A percentile compares a stretch with the other conserved stretches of the same genome.
phyloP scores from a whole-genome alignment of 768 basidiomycete species.

The Leccinum barrowsii region DNA sequence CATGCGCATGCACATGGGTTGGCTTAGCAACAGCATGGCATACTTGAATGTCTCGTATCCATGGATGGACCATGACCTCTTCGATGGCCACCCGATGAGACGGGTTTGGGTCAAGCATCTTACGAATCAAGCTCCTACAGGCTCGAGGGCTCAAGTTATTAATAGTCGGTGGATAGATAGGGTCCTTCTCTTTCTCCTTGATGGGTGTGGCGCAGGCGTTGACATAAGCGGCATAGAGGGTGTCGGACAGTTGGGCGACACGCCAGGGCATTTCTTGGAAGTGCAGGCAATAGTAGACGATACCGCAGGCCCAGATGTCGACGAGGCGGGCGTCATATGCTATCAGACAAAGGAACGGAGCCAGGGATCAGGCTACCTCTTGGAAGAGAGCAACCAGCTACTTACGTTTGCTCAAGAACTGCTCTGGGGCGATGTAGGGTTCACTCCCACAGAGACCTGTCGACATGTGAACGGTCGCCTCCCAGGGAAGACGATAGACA shows the following conservation, averaged over 20 bases:
- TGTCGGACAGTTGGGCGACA: constrained; percentile 80
- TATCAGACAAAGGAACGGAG: constrained; percentile 32
- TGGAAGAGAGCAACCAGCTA: constrained; percentile 31
- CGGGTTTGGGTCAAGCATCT: constrained; percentile 96
- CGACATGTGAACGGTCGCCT: constrained; percentile 93
- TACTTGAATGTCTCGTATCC: constrained; percentile 80
- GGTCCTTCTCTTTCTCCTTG: constrained; percentile 31
- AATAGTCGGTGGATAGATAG: constrained; percentile 60
- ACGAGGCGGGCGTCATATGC: constrained; percentile 97
- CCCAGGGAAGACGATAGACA: constrained; percentile 99
- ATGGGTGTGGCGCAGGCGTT: constrained; percentile 33
- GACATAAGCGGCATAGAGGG: constrained; percentile 76
- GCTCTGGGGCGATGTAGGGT: constrained; percentile 98
- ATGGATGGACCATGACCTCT: constrained; percentile 71
- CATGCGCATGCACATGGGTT: constrained; percentile 69
- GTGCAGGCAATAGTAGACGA: constrained; percentile 98
- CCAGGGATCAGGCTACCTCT: constrained; percentile 37
- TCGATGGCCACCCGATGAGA: constrained; percentile 73
- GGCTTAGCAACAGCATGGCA: constrained; percentile 66
- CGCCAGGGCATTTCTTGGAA: constrained; percentile 99
- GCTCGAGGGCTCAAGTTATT: constrained; percentile 85
- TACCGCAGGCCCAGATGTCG: constrained; percentile 95
- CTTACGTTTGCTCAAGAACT: constrained; percentile 96
- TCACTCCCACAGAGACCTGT: constrained; percentile 97
- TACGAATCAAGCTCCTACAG: constrained; percentile 77